Base-by-base conservation (phyloP, 2,329 filamentous ascomycete species). In the Colletotrichum orchidophilum region DNA sequence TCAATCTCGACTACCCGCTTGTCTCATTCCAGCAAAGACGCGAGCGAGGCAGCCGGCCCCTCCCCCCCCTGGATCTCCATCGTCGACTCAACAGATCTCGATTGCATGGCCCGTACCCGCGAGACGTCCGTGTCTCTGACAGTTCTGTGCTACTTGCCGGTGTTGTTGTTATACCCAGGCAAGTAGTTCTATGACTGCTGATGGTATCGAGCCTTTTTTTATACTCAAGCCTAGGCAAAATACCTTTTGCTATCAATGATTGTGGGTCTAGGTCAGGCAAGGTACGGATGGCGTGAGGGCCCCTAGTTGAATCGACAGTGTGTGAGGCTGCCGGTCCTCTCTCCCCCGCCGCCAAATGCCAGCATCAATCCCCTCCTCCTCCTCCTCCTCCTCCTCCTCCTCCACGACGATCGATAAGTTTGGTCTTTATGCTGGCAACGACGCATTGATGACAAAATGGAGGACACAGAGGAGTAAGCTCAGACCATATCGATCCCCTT, bases 141-240 rank as follows among this genome's bases (percentile, higher is more conserved):
- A 24, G n/a, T 29, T 5, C n/a, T 61, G 42, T 13, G n/a, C 27
- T 33, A 42, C 12, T 12, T 52, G 21, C 21, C 6, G n/a, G n/a
- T n/a, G 39, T 46, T 46, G 18, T 46, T 46, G n/a, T n/a, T 46
- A 46, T 46, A 46, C 39, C 15, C 39, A 46, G 39, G 39, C 39
- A 46, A n/a, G 39, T 18, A 61, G 26, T 52, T 27, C 3, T n/a
- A 21, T 39, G 46, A 33, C 4, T 52, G 13, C 21, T 8, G 9
- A 9, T 33, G 29, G 5, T 35, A 39, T 24, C 13, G 49, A 24
- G 49, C 33, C 11, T 13, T 31, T 31, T n/a, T 27, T 70, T 21
- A 49, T 58, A 60, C 49, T 66, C 55, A 55, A 18, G 29, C 57
- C 57, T 57, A 39, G 27, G 57, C 29, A 50, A 59, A 52, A 53